These are phyloP conservation scores for Panus rudis DNA, from an alignment of 768 basidiomycete species.

Conservation along the genomic window DNA sequence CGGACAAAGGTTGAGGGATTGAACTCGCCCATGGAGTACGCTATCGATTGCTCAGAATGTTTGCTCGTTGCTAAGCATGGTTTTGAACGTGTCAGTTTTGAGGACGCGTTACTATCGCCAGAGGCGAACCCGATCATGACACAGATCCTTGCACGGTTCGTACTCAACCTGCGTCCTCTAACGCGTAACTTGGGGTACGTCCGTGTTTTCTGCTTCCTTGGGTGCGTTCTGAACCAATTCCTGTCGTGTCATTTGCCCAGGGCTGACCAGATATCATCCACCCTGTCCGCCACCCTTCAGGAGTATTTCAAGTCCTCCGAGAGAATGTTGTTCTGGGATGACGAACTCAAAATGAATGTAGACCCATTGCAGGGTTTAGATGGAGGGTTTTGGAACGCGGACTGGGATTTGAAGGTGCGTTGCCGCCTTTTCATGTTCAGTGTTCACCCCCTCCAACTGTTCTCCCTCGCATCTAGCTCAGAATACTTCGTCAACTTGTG, in stretches of 20 bases:
- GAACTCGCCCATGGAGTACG: conserved; percentile 80
- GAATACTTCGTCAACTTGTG: conserved; percentile 76
- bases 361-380: conserved; percentile 64
- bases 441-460: conserved; percentile 14
- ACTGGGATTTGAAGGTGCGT: conserved; percentile 77
- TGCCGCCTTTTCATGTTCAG: conserved; percentile 16
- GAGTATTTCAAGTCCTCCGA: conserved; percentile 70
- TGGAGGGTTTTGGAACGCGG: conserved; percentile 72
- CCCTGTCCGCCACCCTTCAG: conserved; percentile 58
- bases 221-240: conserved; percentile 26
- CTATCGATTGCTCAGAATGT: conserved; percentile 15
- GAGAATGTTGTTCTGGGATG: conserved; percentile 78
- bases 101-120: conserved; percentile 66
- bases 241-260: conserved; percentile 38
- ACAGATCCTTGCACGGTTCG: conserved; percentile 66
- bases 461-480: conserved; percentile 46
- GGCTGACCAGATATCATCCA: conserved; percentile 75
- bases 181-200: conserved; percentile 86
- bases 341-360: conserved; percentile 54
- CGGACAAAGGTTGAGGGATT: conserved; percentile 72
- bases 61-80: conserved; percentile 23
- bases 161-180: conserved; percentile 76
- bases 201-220: conserved; percentile 27
- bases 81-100: conserved; percentile 48
- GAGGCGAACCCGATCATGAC: conserved; percentile 71